These are phyloP conservation scores for Prototheca stagnorum DNA, from an alignment of 163 green algal genomes.

Conservation along the genomic window DNA sequence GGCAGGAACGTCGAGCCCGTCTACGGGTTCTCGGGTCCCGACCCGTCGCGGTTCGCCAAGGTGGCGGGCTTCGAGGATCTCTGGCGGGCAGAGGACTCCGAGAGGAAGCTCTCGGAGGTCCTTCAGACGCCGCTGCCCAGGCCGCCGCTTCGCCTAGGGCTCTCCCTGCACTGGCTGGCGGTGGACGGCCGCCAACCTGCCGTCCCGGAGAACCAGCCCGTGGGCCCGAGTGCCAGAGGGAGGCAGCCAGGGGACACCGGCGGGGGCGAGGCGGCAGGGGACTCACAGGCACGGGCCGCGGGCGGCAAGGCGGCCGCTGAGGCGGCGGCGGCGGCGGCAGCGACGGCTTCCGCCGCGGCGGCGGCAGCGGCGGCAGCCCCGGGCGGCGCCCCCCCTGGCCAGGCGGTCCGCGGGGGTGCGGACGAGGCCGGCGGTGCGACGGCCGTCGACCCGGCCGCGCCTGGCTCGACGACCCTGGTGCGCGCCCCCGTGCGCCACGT, in stretches of 20 bases:
- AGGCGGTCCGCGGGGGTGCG: too few species aligned
- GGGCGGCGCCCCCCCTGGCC: too few species aligned
- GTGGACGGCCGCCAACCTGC: constrained; percentile 64
- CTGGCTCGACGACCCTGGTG: constrained; percentile 6
- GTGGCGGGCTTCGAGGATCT: constrained; percentile 46
- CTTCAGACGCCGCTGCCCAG: constrained; percentile 27
- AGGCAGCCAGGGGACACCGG: too few species aligned
- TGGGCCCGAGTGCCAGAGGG: constrained; percentile 14
- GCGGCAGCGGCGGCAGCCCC: background rate
- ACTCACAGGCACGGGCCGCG: background rate
- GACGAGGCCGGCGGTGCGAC: background rate
- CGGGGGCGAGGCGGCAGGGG: too few species aligned
- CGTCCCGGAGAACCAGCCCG: constrained; percentile 63
- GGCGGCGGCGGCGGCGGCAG: background rate
- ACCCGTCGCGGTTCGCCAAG: constrained; percentile 37
- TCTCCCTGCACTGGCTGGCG: constrained; percentile 76
- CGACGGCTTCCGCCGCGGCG: background rate
- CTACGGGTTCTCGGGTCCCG: constrained; percentile 49
- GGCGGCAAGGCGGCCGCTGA: background rate
- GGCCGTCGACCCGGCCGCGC: constrained; percentile 2
- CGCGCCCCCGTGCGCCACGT: constrained; percentile 29
- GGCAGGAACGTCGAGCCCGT: constrained; percentile 60
- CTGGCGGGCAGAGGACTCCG: constrained; percentile 42
- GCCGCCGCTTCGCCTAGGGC: constrained; percentile 45
- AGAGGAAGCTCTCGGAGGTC: constrained; percentile 32